A percentile compares a stretch with the other conserved stretches of the same genome.
Conservation (phyloP, 2,329 filamentous ascomycete species). For the Sporothrix schenckii region DNA sequence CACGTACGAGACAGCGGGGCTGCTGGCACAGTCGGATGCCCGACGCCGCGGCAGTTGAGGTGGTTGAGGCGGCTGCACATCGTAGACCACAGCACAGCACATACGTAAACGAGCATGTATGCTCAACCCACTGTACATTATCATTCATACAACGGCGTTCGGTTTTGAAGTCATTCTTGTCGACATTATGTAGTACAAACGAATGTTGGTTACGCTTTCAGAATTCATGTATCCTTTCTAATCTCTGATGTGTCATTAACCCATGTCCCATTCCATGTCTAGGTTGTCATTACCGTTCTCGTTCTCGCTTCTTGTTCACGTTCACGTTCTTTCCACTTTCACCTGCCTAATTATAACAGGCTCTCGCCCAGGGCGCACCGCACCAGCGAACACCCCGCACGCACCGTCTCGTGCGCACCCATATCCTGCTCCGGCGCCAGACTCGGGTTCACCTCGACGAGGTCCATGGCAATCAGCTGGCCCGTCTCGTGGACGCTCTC, state of each 20-base stretch:
- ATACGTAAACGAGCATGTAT: background rate
- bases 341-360: slow-evolving; percentile 62
- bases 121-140: slow-evolving; percentile 17
- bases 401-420: slow-evolving; percentile 81
- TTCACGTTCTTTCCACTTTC: background rate
- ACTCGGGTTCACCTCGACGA: slow-evolving; percentile 80
- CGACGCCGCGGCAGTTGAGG: background rate
- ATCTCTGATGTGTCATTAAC: background rate
- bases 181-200: background rate
- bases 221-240: background rate
- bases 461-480: slow-evolving; percentile 74
- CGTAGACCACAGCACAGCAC: background rate
- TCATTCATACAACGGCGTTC: slow-evolving; percentile 12
- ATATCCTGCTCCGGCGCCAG: slow-evolving; percentile 61
- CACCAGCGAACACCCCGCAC: slow-evolving; percentile 88
- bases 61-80: background rate
- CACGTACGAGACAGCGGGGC: background rate
- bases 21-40: background rate
- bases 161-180: background rate
- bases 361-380: slow-evolving; percentile 91
- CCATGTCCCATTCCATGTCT: background rate
- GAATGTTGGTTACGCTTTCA: background rate
- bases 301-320: slow-evolving; percentile 3
- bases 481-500: slow-evolving; percentile 82
- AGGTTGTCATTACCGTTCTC: slow-evolving; percentile 21